Evolutionary conservation across 768 basidiomycete genomes (phyloP).

Genomic region (Phanerochaete carnosa): DNA sequence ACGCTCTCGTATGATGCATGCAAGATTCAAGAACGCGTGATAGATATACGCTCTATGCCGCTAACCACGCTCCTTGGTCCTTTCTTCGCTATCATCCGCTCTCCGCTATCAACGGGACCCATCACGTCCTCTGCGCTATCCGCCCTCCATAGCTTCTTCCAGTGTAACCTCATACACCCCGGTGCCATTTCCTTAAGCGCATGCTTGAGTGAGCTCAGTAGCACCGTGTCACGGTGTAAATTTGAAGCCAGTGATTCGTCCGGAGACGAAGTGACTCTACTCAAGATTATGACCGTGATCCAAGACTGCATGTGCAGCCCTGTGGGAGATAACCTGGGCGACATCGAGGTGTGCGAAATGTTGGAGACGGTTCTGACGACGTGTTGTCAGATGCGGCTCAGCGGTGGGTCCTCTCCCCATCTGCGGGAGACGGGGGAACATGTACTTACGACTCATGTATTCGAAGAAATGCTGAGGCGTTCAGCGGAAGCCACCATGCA

Average conservation of each 20-base stretch:
- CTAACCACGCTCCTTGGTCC: conserved; percentile 71
- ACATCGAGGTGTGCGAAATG: conserved; percentile 97
- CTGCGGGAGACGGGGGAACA: neutral
- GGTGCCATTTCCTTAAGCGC: conserved; percentile 53
- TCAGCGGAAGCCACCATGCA: conserved; percentile 91
- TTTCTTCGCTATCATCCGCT: conserved; percentile 91
- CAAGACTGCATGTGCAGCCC: conserved; percentile 73
- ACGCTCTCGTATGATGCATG: neutral
- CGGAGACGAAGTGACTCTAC: conserved; percentile 94
- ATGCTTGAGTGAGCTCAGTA: conserved; percentile 81
- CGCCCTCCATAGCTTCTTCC: conserved; percentile 85
- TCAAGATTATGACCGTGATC: conserved; percentile 89
- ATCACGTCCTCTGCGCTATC: conserved; percentile 94
- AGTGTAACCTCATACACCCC: conserved; percentile 66
- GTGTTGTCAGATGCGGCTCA: conserved; percentile 95
- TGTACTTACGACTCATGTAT: conserved; percentile 11
- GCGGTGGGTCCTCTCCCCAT: conserved; percentile 55
- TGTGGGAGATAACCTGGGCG: conserved; percentile 73
- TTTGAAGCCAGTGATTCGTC: conserved; percentile 97
- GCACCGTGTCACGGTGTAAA: conserved; percentile 91
- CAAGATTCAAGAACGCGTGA: neutral
- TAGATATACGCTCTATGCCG: conserved; percentile 60
- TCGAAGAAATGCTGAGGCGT: conserved; percentile 76
- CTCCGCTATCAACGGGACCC: conserved; percentile 92
- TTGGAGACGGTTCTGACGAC: conserved; percentile 96